Evolutionary conservation across 148 eudicot species (phyloP), one percentile per base, ranked within the genome.

Genomic region (Tetragonia tetragonoides): DNA sequence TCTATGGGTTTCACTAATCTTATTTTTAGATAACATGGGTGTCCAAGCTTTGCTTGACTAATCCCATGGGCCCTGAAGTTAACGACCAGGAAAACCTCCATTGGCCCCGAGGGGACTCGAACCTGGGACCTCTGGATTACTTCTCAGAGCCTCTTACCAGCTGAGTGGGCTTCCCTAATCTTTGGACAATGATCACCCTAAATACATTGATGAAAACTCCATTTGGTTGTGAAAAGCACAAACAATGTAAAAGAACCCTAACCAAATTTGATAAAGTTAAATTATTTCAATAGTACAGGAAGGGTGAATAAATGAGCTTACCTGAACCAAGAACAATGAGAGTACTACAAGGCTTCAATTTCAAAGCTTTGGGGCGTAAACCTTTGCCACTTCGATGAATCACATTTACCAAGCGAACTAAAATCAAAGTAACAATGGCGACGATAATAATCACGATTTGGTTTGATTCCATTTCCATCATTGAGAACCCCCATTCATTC

Each of bases 321-420:
- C 97, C 98, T 84, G 98, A 94, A 78, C 98, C 98, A 47, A 94
- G 90, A 84, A 92, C 91, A 73, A 92, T 83, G 39, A 94, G 94
- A 24, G 97, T 92, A 74, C 90, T 89, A 44, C 86, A 81, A 68
- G 91, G 87, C 51, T 79, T 81, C 34, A 28, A 28, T 0, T 28
- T 28, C 57, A 74, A 73, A 74, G 86, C 66, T 44, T 18, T 69
- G 9, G 56, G 74, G 18, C 68, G 78, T 40, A 81, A 81, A 12
- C 91, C 87, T 80, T 90, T 88, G 28, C 92, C 84, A 40, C 82
- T 89, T 77, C 78, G 81, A 74, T 79, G 77, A 20, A 92, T 47
- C 76, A 92, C 88, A 64, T 87, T 90, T 3, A 86, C 5, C 66
- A 89, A 46, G 44, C 97, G 91, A 44, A 75, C 24, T 10, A 83